Evolutionary conservation across 805 yeast genomes (phyloP).

Genomic region (Pichia insulana): DNA sequence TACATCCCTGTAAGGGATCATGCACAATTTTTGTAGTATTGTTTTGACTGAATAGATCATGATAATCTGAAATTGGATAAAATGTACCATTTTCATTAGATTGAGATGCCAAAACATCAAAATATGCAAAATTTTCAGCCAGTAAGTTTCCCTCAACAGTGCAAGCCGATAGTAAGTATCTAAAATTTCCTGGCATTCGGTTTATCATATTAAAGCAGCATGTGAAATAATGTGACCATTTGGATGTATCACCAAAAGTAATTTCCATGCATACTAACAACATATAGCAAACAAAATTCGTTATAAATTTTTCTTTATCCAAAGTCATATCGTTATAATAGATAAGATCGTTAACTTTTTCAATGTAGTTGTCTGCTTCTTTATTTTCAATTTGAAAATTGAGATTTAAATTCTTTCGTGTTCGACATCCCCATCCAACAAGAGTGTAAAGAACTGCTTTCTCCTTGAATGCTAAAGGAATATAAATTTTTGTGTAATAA

Average conservation of each 20-base stretch:
- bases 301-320: constrained; percentile 17
- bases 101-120: constrained; percentile 32
- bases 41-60: constrained; percentile 19
- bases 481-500: constrained; percentile 42
- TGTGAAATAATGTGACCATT: constrained; percentile 30
- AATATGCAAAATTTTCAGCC: constrained; percentile 31
- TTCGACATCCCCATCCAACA: constrained; percentile 46
- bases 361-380: constrained; percentile 15
- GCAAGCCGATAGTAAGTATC: constrained; percentile 23
- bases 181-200: constrained; percentile 23
- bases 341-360: constrained; percentile 10
- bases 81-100: constrained; percentile 31
- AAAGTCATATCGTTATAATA: constrained; percentile 7
- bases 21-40: constrained; percentile 12
- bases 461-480: constrained; percentile 45
- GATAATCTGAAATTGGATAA: constrained; percentile 28
- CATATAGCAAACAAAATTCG: constrained; percentile 24
- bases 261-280: constrained; percentile 27
- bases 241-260: constrained; percentile 24
- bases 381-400: constrained; percentile 17
- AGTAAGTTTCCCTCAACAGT: constrained; percentile 28
- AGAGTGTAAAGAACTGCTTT: constrained; percentile 40
- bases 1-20: constrained; percentile 37
- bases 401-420: constrained; percentile 15
- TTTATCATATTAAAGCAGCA: constrained; percentile 21